phyloP scores from a whole-genome alignment of 441 rosid genomes.

The Isatis lusitanica region DNA sequence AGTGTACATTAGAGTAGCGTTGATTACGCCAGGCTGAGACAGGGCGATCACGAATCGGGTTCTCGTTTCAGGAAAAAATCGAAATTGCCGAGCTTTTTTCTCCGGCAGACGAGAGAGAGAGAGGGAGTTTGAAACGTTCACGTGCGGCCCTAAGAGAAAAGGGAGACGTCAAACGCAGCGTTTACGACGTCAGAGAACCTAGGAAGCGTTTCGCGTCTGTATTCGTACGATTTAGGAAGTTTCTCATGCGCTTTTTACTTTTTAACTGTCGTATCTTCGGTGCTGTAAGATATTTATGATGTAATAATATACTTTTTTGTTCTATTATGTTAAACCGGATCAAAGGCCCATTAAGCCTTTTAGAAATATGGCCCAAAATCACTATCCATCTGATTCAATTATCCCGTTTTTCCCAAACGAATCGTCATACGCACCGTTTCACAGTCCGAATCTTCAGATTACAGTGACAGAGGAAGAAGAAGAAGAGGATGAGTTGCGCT shows the following conservation, averaged over 20 bases:
- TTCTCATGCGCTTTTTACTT: background rate
- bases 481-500: constrained; percentile 36
- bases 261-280: background rate
- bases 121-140: constrained; percentile 20
- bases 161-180: constrained; percentile 24
- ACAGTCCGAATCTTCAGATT: background rate
- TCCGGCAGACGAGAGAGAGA: constrained; percentile 1
- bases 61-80: background rate
- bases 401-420: background rate
- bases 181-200: background rate
- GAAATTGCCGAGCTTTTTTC: constrained; percentile 20
- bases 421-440: constrained; percentile 16
- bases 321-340: background rate
- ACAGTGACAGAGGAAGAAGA: background rate
- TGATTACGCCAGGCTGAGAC: constrained; percentile 15
- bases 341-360: background rate
- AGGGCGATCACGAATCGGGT: background rate
- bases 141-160: constrained; percentile 21
- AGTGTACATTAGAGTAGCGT: constrained; percentile 14
- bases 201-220: constrained; percentile 16
- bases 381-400: background rate
- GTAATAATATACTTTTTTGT: background rate
- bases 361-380: background rate
- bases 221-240: background rate
- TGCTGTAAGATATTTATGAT: background rate